These are phyloP conservation scores for Psilocybe sp. DNA, from an alignment of 768 basidiomycete species.

Conservation along the genomic window DNA sequence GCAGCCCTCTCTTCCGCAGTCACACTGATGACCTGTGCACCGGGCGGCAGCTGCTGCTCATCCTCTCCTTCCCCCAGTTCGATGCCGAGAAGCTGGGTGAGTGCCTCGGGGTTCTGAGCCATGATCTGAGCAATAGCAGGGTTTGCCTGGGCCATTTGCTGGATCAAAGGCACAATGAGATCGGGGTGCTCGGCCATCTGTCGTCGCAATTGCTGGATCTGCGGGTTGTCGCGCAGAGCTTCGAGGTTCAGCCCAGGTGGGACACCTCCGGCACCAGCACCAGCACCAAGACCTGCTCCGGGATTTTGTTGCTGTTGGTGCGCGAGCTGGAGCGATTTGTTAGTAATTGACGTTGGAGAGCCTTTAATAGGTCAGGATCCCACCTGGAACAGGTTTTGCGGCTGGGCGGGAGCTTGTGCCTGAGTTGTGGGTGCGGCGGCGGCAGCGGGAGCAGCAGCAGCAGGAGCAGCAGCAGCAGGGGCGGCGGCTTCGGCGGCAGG, in stretches of 20 bases:
- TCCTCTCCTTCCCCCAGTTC: constrained; percentile 39
- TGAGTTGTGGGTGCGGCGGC: constrained; percentile 15
- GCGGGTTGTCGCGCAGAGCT: constrained; percentile 58
- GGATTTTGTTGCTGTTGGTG: constrained; percentile 64
- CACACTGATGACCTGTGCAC: constrained; percentile 66
- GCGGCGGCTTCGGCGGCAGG: constrained; percentile 35
- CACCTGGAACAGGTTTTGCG: constrained; percentile 89
- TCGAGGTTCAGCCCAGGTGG: constrained; percentile 36
- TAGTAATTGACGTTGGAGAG: neutral
- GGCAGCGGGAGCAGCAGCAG: too few relatives aligned
- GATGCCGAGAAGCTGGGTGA: constrained; percentile 62
- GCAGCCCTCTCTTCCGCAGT: constrained; percentile 87
- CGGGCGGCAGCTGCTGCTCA: constrained; percentile 42
- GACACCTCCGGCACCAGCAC: neutral
- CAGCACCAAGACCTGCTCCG: constrained; percentile 32
- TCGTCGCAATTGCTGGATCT: constrained; percentile 71
- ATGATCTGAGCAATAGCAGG: constrained; percentile 72
- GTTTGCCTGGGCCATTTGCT: constrained; percentile 74
- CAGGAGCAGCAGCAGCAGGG: constrained; percentile 34
- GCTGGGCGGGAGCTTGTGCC: constrained; percentile 39
- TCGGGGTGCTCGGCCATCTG: constrained; percentile 76
- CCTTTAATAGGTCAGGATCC: constrained; percentile 11
- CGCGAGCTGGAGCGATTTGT: constrained; percentile 48
- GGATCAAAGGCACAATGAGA: constrained; percentile 74
- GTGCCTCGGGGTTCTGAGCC: constrained; percentile 66